These are phyloP conservation scores for Termitomyces sp. DNA, from an alignment of 768 basidiomycete species.

Conservation along the genomic window DNA sequence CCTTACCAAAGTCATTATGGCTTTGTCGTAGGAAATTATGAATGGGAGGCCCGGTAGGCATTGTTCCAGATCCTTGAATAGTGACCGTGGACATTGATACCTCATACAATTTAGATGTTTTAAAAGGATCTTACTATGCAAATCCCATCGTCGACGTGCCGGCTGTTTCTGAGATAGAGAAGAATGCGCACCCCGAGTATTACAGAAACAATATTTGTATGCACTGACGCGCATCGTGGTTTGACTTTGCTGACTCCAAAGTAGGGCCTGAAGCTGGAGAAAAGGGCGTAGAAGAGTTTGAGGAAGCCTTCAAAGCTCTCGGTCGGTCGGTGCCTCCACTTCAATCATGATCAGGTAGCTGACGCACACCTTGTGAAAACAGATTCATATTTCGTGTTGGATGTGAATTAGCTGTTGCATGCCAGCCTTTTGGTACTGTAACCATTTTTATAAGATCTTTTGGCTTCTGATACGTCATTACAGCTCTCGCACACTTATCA, in stretches of 20 bases:
- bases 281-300: conserved; percentile 65
- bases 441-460: neutral
- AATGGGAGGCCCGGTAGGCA: conserved; percentile 76
- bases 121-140: conserved; percentile 95
- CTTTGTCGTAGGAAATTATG: conserved; percentile 74
- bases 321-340: conserved; percentile 44
- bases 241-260: neutral
- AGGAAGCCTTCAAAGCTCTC: conserved; percentile 83
- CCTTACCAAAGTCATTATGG: neutral
- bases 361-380: neutral
- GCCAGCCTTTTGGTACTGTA: conserved; percentile 80
- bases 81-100: neutral
- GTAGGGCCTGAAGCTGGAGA: conserved; percentile 64
- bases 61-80: neutral
- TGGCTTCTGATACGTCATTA: neutral
- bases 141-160: conserved; percentile 71
- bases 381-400: conserved; percentile 85
- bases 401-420: conserved; percentile 75
- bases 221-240: conserved; percentile 1
- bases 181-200: conserved; percentile 68
- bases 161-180: conserved; percentile 51
- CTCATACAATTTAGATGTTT: conserved; percentile 42
- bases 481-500: conserved; percentile 61
- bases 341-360: neutral
- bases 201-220: conserved; percentile 87